phyloP scores from a whole-genome alignment of 345 rosid genomes.

The Eucalyptus microcorys region DNA sequence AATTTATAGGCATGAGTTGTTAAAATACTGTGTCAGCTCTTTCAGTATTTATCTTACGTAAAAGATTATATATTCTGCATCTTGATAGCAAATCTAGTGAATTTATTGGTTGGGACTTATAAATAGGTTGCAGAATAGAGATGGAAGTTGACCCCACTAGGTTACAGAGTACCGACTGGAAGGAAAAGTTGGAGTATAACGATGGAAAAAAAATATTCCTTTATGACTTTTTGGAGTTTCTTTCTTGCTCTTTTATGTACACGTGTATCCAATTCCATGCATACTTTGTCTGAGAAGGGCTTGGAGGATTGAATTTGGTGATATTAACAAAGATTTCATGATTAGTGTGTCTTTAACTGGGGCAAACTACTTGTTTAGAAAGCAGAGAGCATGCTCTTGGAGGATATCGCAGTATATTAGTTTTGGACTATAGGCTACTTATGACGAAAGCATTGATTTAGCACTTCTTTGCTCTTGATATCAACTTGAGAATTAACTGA shows the following conservation, averaged over 20 bases:
- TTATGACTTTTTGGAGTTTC: background rate
- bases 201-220: background rate
- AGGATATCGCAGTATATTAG: background rate
- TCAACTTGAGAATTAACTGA: background rate
- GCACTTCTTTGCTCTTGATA: background rate
- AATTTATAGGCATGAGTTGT: background rate
- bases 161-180: background rate
- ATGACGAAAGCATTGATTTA: background rate
- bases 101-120: background rate
- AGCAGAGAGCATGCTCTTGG: background rate
- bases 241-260: background rate
- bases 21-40: background rate
- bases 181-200: background rate
- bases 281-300: background rate
- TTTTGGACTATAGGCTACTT: background rate
- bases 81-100: background rate
- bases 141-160: background rate
- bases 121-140: background rate
- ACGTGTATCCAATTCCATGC: background rate
- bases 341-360: background rate
- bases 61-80: background rate
- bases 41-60: background rate
- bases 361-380: background rate
- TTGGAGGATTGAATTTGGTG: background rate
- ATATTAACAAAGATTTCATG: background rate